Evolutionary conservation across 768 basidiomycete species (phyloP).

Genomic region (Clitopilus passeckerianus): DNA sequence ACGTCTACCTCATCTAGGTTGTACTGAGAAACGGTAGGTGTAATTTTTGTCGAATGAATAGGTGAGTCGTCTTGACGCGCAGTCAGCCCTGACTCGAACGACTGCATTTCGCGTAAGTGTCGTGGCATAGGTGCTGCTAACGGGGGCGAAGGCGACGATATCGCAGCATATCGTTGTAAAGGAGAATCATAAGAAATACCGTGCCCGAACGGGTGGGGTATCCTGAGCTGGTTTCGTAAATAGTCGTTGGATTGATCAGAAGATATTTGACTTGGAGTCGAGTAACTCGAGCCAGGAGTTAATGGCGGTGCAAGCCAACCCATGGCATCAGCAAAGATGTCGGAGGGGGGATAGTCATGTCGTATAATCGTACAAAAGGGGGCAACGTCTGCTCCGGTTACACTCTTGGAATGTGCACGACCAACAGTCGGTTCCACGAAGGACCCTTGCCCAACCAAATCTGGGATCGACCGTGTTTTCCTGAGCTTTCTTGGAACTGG

Average conservation of each 20-base stretch:
- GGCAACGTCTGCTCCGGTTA: conserved; percentile 64
- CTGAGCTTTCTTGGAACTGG: conserved; percentile 47
- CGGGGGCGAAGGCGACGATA: conserved; percentile 21
- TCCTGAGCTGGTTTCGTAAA: conserved; percentile 18
- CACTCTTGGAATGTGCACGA: conserved; percentile 74
- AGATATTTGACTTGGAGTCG: conserved; percentile 25
- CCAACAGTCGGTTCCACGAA: conserved; percentile 26
- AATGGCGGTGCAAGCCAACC: conserved; percentile 37
- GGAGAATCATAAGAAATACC: conserved; percentile 62
- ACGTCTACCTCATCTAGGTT: conserved; percentile 11
- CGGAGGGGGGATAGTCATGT: conserved; percentile 27
- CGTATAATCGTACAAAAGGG: conserved; percentile 27
- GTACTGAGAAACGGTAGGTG: conserved; percentile 9
- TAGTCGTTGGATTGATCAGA: conserved; percentile 17
- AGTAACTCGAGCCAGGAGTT: conserved; percentile 33
- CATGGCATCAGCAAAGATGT: conserved; percentile 66
- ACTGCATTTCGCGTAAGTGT: conserved; percentile 78
- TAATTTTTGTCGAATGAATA: conserved; percentile 7
- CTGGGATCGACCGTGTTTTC: conserved; percentile 74
- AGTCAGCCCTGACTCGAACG: conserved; percentile 79
- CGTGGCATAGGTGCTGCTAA: conserved; percentile 34
- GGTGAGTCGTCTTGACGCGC: conserved; percentile 48
- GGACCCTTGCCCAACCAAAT: conserved; percentile 25
- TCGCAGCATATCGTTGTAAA: conserved; percentile 35
- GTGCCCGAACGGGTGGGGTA: conserved; percentile 58